Percentiles rank a stretch among this genome's conserved stretches.
phyloP scores from a whole-genome alignment of 139 green algal genomes.

The Asterochloris sp. region DNA sequence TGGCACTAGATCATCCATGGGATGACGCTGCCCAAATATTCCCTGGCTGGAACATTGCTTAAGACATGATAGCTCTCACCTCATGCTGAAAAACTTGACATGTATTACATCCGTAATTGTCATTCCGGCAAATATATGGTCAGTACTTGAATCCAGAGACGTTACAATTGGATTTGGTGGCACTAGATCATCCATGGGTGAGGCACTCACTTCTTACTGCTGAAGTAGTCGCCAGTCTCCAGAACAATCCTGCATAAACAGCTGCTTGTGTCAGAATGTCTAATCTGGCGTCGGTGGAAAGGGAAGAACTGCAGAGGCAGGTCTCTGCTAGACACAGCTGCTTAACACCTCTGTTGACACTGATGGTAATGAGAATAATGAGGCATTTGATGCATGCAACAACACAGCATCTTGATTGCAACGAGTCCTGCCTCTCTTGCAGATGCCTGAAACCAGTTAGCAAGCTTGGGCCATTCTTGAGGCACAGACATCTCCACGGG shows the following conservation, averaged over 20 bases:
- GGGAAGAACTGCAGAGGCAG: neutral
- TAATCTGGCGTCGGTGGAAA: neutral
- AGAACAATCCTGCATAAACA: slow-evolving; percentile 9
- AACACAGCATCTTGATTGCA: neutral
- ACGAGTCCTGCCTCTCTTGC: neutral
- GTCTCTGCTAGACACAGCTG: neutral
- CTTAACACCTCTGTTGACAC: too few species aligned
- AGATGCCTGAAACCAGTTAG: neutral
- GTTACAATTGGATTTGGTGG: too few species aligned
- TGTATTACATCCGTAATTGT: too few species aligned
- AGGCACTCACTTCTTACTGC: neutral
- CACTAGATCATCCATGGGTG: too few species aligned
- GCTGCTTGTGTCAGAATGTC: neutral
- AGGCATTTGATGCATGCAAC: neutral
- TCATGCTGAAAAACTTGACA: too few species aligned
- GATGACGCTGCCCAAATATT: slow-evolving; percentile 19
- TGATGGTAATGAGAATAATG: neutral
- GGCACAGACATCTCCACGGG: neutral
- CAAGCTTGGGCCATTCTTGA: neutral
- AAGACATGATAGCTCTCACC: too few species aligned
- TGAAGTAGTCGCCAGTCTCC: slow-evolving; percentile 12
- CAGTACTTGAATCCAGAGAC: too few species aligned
- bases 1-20: too few species aligned
- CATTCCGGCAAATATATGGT: too few species aligned
- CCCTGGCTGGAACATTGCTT: slow-evolving; percentile 34